Conservation (phyloP, 2,329 filamentous ascomycete species). For the Plenodomus lindquistii region DNA sequence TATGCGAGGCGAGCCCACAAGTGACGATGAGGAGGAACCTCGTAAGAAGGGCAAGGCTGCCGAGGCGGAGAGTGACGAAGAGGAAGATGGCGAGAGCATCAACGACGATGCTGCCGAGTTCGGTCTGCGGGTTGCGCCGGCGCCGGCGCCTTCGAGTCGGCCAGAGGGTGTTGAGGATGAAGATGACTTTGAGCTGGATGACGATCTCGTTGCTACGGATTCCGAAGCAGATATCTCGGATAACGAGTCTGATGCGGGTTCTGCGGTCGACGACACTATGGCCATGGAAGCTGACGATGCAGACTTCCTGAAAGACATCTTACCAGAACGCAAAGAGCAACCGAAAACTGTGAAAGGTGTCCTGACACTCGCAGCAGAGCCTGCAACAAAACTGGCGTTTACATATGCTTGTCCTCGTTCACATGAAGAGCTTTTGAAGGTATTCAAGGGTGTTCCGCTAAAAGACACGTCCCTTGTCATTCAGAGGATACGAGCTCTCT, state of each 20-base stretch:
- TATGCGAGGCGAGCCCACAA: slow-evolving; percentile 83
- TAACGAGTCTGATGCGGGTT: slow-evolving; percentile 34
- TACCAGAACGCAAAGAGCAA: slow-evolving; percentile 35
- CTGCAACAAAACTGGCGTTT: slow-evolving; percentile 66
- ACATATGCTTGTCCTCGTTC: slow-evolving; percentile 84
- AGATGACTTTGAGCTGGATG: slow-evolving; percentile 90
- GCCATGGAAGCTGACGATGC: slow-evolving; percentile 53
- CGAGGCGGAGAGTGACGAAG: slow-evolving; percentile 34
- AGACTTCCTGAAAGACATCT: slow-evolving; percentile 52
- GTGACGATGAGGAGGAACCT: slow-evolving; percentile 67
- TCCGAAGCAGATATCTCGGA: slow-evolving; percentile 56
- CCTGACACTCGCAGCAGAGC: slow-evolving; percentile 45
- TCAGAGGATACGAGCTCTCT: slow-evolving; percentile 87
- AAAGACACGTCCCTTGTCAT: slow-evolving; percentile 76
- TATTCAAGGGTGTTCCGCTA: slow-evolving; percentile 64
- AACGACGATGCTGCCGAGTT: slow-evolving; percentile 64
- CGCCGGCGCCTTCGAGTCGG: slow-evolving; percentile 51
- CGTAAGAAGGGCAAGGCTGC: slow-evolving; percentile 44
- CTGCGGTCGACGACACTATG: slow-evolving; percentile 42
- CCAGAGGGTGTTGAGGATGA: slow-evolving; percentile 73
- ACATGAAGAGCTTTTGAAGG: slow-evolving; percentile 71
- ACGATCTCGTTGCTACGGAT: slow-evolving; percentile 81
- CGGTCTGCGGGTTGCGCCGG: slow-evolving; percentile 62
- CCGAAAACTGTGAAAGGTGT: slow-evolving; percentile 48
- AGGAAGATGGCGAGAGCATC: slow-evolving; percentile 36